Evolutionary conservation across 164 flowering plant species (phyloP).

Genomic region (Kingdonia uniflora): DNA sequence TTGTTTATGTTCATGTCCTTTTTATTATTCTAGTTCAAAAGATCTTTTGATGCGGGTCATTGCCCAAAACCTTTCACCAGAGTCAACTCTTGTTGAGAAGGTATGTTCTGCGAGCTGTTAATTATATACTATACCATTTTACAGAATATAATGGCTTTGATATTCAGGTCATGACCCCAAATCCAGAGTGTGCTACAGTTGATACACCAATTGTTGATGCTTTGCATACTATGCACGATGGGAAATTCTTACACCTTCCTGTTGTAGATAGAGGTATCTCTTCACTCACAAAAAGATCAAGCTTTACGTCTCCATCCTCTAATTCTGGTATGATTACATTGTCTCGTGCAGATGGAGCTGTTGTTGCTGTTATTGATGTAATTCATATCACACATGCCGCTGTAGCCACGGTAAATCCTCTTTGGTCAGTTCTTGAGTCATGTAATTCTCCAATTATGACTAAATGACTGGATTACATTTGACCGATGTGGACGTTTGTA

Average conservation of each 20-base stretch:
- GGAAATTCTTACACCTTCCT: conserved; percentile 95
- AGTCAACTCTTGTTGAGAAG: conserved; percentile 76
- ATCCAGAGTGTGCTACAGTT: conserved; percentile 92
- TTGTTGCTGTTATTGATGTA: conserved; percentile 85
- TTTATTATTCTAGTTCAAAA: conserved; percentile 48
- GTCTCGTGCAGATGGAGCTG: conserved; percentile 51
- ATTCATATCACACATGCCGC: conserved; percentile 91
- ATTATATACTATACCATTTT: background rate
- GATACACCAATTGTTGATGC: conserved; percentile 99
- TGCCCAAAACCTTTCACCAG: conserved; percentile 72
- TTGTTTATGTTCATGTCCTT: background rate
- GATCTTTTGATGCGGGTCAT: conserved; percentile 95
- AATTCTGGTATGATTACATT: conserved; percentile 1
- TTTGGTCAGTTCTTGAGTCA: too few species aligned
- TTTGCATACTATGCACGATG: conserved; percentile 94
- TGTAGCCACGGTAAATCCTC: conserved; percentile 68
- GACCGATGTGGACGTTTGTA: too few species aligned
- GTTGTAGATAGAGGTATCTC: conserved; percentile 74
- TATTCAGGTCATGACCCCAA: conserved; percentile 92
- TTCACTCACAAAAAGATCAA: background rate
- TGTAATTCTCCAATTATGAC: too few species aligned
- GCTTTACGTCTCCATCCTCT: background rate
- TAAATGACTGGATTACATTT: too few species aligned
- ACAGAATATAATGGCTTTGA: conserved; percentile 3
- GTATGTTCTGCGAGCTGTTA: conserved; percentile 23